Base-by-base conservation (phyloP, 2,329 filamentous ascomycete genomes). In the Colletotrichum ledebouriae region DNA sequence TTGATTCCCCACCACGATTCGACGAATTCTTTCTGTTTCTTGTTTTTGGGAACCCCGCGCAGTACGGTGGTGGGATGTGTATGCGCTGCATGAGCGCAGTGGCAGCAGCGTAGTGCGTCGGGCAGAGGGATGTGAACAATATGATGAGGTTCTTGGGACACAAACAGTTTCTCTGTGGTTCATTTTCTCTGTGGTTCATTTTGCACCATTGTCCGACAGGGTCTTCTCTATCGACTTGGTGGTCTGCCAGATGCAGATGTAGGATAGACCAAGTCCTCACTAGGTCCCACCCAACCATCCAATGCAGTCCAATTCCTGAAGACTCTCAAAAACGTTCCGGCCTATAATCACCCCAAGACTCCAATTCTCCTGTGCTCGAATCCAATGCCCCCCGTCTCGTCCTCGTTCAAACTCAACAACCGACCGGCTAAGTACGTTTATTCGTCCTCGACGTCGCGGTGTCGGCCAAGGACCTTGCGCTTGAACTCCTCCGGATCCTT, bases 401-500 rank as follows among this genome's bases (percentile, higher is more conserved):
- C 9, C 12, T 50, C 29, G 25, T 33, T 53, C 34, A 20, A 29
- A 42, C 15, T 15, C 12, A n/a, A 11, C 22, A 15, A 13, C 12
- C 15, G 2, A 29, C 44, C 37, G 5, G 22, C 1, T 12, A 33
- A 37, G 29, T 50, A 47, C 15, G 29, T 29, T 15, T 80, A 90
- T 73, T 91, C 89, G 71, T 91, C 89, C 70, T 91, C 89, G 33
- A 90, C 79, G 72, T 91, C 89, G 53, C 83, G 83, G 79, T 91
- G 89, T 68, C 89, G 85, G 56, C 81, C 87, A 71, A 87, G 74
- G 39, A 91, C 89, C 82, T 90, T 91, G 72, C 88, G 89, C 87
- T 97, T 94, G 86, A 96, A 98, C 79, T 97, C 93, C 52, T 88
- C 90, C 42, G 90, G 85, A 78, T 98, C 89, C 73, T 90, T 94